Evolutionary conservation across 768 basidiomycete species (phyloP).

Genomic region (Boletus reticulatus): DNA sequence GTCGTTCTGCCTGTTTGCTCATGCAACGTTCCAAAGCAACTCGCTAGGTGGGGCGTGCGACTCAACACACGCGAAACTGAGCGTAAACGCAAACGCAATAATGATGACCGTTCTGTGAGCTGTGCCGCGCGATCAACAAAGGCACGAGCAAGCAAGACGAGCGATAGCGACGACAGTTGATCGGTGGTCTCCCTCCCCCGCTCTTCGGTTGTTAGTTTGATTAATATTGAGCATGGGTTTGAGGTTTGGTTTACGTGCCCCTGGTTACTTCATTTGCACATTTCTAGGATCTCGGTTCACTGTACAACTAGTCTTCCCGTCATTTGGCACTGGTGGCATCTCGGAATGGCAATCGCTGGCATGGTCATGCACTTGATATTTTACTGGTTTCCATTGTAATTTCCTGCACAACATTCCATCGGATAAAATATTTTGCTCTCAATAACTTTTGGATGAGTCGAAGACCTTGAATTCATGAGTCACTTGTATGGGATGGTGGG

Average conservation of each 20-base stretch:
- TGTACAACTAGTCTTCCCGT: slow-evolving; percentile 17
- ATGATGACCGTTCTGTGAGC: slow-evolving; percentile 4
- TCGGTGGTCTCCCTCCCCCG: slow-evolving; percentile 2
- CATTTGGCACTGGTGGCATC: slow-evolving; percentile 6
- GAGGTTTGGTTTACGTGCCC: slow-evolving; percentile 2
- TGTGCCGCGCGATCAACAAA: slow-evolving; percentile 3
- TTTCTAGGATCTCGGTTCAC: slow-evolving; percentile 1
- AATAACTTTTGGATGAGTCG: neutral
- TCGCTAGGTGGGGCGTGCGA: slow-evolving; percentile 34
- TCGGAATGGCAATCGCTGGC: slow-evolving; percentile 1
- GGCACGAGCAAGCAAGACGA: slow-evolving; percentile 11
- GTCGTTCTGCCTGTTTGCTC: neutral
- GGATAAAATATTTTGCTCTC: neutral
- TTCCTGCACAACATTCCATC: neutral
- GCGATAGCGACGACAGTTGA: slow-evolving; percentile 28
- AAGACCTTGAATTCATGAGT: neutral
- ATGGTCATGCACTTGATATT: slow-evolving; percentile 3
- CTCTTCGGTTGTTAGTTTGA: neutral
- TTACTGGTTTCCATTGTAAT: slow-evolving; percentile 15
- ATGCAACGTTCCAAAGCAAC: slow-evolving; percentile 27
- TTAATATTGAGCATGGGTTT: neutral
- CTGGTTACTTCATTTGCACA: slow-evolving; percentile 6
- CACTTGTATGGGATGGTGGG: neutral
- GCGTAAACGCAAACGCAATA: slow-evolving; percentile 36
- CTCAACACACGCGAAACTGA: slow-evolving; percentile 37